Evolutionary conservation across 176 grass and related monocot genomes (phyloP), one percentile per base, ranked within the genome.

Genomic region (Elaeis guineensis): DNA sequence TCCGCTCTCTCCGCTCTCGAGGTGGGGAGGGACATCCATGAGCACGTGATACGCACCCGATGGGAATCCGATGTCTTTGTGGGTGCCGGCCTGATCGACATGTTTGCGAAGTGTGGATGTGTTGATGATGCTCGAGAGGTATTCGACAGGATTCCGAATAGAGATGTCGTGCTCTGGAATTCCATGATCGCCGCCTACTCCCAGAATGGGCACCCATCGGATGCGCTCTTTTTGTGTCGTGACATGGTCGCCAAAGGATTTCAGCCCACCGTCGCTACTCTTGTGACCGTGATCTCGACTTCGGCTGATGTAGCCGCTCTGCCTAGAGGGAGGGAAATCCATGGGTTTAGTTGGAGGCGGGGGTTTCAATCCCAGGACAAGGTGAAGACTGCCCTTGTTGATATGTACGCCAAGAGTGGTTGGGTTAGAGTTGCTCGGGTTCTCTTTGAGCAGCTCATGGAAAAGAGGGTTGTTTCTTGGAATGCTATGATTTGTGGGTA

Each of bases 401-500:
- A 82, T 65, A 80, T 89, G 82, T 95, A 89, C 72, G 85, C 90
- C 49, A 95, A 95, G 60, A 81, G 77, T 29, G 90, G 82, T 30
- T 74, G 51, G 30, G 71, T 95, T 48, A 24, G n/a, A 1, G 77
- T 86, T 49, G 90, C 90, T 18, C 62, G 64, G 1, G 22, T 75
- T 64, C 70, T 85, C 51, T 95, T 95, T n/a, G 79, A 83, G 22
- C 76, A 80, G 62, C 61, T 95, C 35, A 18, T 14, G 16, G 65
- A 77, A 2, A 79, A 71, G 57, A 76, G 82, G 11, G 55, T 83
- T 49, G 69, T 83, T 62, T 86, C 85, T 32, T 86, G 90, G 82
- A 90, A 95, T 66, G 73, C 86, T 52, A 90, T 95, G 82, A 90
- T 90, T 9, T 83, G 85, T 65, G 86, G 76, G 35, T 90, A 83